Percentiles rank a stretch among this genome's conserved stretches.
These are phyloP conservation scores for Grosmannia huntii DNA, from an alignment of 2,329 filamentous ascomycete species.

Conservation along the genomic window DNA sequence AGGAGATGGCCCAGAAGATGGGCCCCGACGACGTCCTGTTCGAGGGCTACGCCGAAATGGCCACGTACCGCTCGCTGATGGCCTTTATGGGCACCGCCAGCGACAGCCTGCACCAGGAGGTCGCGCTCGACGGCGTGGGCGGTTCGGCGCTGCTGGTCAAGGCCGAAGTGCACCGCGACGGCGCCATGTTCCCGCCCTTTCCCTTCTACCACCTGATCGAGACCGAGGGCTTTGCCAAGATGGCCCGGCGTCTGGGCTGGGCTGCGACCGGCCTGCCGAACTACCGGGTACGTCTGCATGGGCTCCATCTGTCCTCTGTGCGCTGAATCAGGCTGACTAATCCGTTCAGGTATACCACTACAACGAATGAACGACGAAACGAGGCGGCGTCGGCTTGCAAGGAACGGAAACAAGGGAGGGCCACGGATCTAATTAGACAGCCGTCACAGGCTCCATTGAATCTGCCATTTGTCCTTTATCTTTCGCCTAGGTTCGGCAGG, in stretches of 20 bases:
- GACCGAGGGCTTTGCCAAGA: constrained; percentile 95
- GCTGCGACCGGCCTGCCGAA: constrained; percentile 80
- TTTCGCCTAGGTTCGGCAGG: constrained; percentile 5
- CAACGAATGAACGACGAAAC: constrained; percentile 51
- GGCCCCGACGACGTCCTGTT: constrained; percentile 82
- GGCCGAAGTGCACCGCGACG: constrained; percentile 91
- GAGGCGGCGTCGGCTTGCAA: not conserved
- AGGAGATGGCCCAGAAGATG: constrained; percentile 66
- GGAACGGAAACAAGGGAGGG: not conserved
- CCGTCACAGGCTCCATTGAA: not conserved
- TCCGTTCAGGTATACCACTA: constrained; percentile 65
- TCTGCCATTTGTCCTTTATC: not conserved
- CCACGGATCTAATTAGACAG: not conserved
- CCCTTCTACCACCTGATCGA: constrained; percentile 95
- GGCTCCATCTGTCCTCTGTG: not conserved
- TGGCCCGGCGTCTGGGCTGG: constrained; percentile 84
- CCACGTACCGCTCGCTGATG: constrained; percentile 87
- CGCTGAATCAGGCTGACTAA: not conserved
- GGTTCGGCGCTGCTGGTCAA: constrained; percentile 89
- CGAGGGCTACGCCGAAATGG: constrained; percentile 86
- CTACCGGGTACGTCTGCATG: constrained; percentile 61
- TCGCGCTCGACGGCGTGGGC: constrained; percentile 83
- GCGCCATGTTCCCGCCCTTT: constrained; percentile 97
- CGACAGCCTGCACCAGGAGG: constrained; percentile 46
- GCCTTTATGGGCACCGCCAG: constrained; percentile 57